phyloP scores from a whole-genome alignment of 139 green algal genomes.

The Chlorella sp. region DNA sequence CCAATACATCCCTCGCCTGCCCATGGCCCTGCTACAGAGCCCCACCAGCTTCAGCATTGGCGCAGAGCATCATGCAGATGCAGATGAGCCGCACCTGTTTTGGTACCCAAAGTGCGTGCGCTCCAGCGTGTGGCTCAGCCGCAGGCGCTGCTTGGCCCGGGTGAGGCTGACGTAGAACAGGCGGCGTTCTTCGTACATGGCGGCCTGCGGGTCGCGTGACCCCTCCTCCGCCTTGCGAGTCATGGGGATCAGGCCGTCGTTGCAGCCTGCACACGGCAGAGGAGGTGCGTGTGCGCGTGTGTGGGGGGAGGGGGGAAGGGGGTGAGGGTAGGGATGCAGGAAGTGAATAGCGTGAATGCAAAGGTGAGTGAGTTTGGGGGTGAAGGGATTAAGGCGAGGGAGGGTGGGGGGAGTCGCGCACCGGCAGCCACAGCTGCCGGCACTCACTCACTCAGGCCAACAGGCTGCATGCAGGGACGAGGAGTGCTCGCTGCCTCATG shows the following conservation, averaged over 20 bases:
- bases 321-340: background rate
- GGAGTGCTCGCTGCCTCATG: too few relatives aligned
- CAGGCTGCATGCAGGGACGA: too few relatives aligned
- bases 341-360: background rate
- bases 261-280: conserved; percentile 14
- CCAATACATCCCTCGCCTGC: too few relatives aligned
- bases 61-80: too few relatives aligned
- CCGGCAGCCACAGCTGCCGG: too few relatives aligned
- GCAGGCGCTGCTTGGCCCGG: conserved; percentile 41
- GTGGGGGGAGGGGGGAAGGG: background rate
- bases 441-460: too few relatives aligned
- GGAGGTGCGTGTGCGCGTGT: background rate
- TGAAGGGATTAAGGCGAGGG: too few relatives aligned
- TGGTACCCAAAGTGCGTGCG: background rate
- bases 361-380: too few relatives aligned
- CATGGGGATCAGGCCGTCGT: conserved; percentile 26
- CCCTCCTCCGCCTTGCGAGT: background rate
- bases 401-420: too few relatives aligned
- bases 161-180: conserved; percentile 50
- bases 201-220: background rate
- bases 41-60: too few relatives aligned
- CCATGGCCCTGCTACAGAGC: too few relatives aligned
- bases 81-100: background rate
- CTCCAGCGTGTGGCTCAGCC: conserved; percentile 11
- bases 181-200: conserved; percentile 34